phyloP scores from a whole-genome alignment of 352 stramenopile genomes.

The Pythium myriotylum region DNA sequence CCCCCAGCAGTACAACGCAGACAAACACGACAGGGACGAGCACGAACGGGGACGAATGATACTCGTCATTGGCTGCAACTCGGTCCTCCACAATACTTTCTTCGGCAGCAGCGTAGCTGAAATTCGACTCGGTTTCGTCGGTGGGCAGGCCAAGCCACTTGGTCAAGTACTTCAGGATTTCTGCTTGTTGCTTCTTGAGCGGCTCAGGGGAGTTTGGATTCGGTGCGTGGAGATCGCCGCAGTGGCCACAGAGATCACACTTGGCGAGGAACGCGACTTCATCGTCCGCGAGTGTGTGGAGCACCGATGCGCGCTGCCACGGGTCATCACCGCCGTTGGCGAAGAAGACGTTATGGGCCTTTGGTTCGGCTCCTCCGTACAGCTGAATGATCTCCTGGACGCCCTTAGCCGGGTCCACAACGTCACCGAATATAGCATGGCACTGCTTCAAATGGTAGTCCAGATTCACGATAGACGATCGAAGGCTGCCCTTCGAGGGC shows the following conservation, averaged over 20 bases:
- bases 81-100: neutral
- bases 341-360: slow-evolving; percentile 83
- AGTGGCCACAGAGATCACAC: slow-evolving; percentile 86
- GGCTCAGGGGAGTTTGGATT: slow-evolving; percentile 52
- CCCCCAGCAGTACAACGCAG: slow-evolving; percentile 48
- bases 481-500: slow-evolving; percentile 56
- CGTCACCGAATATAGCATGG: slow-evolving; percentile 67
- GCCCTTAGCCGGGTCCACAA: slow-evolving; percentile 55
- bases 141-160: slow-evolving; percentile 47
- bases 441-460: slow-evolving; percentile 86
- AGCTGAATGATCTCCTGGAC: slow-evolving; percentile 64
- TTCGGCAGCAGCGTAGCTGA: neutral
- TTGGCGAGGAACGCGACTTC: slow-evolving; percentile 68
- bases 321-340: slow-evolving; percentile 84
- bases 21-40: slow-evolving; percentile 66
- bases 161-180: slow-evolving; percentile 64
- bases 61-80: slow-evolving; percentile 13
- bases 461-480: slow-evolving; percentile 66
- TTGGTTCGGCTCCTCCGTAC: slow-evolving; percentile 76
- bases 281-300: slow-evolving; percentile 56
- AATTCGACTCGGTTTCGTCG: neutral
- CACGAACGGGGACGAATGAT: slow-evolving; percentile 64
- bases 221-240: slow-evolving; percentile 58
- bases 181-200: slow-evolving; percentile 65
- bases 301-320: slow-evolving; percentile 81